These are phyloP conservation scores for Rhizopogon sp. DNA, from an alignment of 768 basidiomycete species.

Conservation along the genomic window DNA sequence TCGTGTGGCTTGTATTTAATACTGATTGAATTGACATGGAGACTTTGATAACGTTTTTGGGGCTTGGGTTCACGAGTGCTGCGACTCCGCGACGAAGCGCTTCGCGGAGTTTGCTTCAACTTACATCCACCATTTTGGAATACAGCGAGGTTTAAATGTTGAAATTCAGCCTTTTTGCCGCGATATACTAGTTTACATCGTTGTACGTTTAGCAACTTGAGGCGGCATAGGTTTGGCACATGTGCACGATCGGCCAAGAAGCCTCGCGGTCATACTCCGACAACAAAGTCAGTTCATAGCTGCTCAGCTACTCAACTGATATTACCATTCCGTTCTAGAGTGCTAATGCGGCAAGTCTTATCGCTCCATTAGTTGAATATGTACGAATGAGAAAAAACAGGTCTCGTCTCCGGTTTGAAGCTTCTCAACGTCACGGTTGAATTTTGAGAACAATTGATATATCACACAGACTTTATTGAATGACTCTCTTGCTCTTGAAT, in stretches of 20 bases:
- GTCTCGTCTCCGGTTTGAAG: no score
- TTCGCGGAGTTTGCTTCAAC: conserved; percentile 21
- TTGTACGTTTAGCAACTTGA: background rate
- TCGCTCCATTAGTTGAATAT: no score
- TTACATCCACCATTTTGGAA: background rate
- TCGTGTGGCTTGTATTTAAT: background rate
- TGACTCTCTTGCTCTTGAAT: background rate
- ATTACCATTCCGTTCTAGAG: no score
- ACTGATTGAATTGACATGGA: background rate
- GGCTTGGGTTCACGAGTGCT: background rate
- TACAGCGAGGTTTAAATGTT: background rate
- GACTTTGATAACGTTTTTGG: background rate
- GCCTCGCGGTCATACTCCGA: background rate
- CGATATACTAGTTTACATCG: background rate
- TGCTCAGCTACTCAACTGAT: no score
- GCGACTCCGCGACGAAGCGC: conserved; percentile 16
- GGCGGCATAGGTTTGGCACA: background rate
- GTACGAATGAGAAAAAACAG: no score
- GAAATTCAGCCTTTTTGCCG: background rate
- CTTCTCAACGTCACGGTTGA: no score
- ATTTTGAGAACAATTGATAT: background rate
- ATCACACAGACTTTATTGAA: background rate
- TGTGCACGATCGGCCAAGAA: background rate
- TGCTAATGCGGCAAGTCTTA: no score
- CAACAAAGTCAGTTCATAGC: background rate